Base-by-base conservation (phyloP, 345 rosid genomes). In the Eutrema yunnanense region DNA sequence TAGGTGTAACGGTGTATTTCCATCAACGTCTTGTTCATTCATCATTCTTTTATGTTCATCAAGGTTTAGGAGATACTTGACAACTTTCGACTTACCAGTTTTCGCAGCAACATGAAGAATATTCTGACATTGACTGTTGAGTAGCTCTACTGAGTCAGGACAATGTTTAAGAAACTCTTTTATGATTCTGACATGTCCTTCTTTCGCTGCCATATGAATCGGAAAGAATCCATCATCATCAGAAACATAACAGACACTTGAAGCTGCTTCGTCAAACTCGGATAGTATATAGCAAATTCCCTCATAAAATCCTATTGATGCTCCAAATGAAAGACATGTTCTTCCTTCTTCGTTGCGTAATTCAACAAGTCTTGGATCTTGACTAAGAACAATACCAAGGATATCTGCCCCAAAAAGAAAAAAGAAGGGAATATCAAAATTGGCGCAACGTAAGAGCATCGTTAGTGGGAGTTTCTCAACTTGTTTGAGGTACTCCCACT, bases 1-100 rank as follows among this genome's bases (percentile, higher is more conserved):
- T 41, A 68, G 73, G 6, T 68, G 73, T 22, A 68, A 55, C 11
- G 73, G 63, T 3, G 73, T 68, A 2, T 43, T 68, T 40, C 73
- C 73, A 55, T 44, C 3, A 0, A 43, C 6, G 11, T 68, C 73
- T 68, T 55, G 73, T 44, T 68, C 73, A 43, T 55, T 68, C 16
- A 68, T 55, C 54, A 55, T 37, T 29, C 44, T 44, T 42, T 16
- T 68, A 13, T 8, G 9, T 67, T 30, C 1, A 16, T 42, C 33
- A 44, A 43, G 32, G 27, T 13, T 7, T 1, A 53, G 3, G 3
- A 67, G 16, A 68, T 9, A 68, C 34, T 68, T 55, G 73, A 68
- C 33, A 34, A 68, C 63, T 30, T 54, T 40, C 5, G 22, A 32
- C 54, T 43, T 68, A 4, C 73, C 73, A 55, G 3, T 7, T 22